Evolutionary conservation across 495 filamentous ascomycete species (phyloP).

Genomic region (Schizothecium vesticola): DNA sequence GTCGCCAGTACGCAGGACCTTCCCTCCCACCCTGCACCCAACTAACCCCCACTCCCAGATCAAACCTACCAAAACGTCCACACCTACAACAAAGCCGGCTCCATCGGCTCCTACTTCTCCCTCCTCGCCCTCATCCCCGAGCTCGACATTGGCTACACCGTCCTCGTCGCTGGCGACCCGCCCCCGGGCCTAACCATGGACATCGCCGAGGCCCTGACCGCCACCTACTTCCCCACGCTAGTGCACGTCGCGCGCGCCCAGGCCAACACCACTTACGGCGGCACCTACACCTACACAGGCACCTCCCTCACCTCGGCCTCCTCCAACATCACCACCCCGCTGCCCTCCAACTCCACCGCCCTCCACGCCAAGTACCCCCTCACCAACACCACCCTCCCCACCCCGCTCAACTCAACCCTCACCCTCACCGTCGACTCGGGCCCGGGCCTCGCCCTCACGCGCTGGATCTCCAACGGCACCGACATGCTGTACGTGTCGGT

Average conservation of each 20-base stretch:
- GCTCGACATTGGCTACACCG: constrained; percentile 47
- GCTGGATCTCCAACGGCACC: constrained; percentile 49
- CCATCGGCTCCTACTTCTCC: constrained; percentile 42
- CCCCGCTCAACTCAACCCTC: constrained; percentile 34
- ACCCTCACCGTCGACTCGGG: constrained; percentile 32
- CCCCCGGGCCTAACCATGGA: constrained; percentile 25
- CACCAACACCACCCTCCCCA: constrained; percentile 1
- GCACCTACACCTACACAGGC: constrained; percentile 29
- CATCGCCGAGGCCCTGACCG: constrained; percentile 33
- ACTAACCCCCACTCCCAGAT: constrained; percentile 4
- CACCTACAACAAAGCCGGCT: constrained; percentile 52
- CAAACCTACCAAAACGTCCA: constrained; percentile 35
- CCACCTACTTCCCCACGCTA: constrained; percentile 35
- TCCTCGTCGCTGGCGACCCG: constrained; percentile 43
- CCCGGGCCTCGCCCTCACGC: constrained; percentile 40
- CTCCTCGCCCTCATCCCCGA: constrained; percentile 50
- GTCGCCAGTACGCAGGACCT: constrained; percentile 1
- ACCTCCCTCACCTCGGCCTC: background rate
- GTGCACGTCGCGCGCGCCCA: constrained; percentile 31
- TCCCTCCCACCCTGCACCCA: background rate
- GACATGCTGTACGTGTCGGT: constrained; percentile 33
- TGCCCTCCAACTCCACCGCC: constrained; percentile 1
- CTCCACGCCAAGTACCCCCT: background rate
- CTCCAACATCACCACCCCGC: constrained; percentile 3
- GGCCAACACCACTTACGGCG: constrained; percentile 31